Base-by-base conservation (phyloP, 2,329 filamentous ascomycete genomes). In the Phaeosphaeriaceae sp. region DNA sequence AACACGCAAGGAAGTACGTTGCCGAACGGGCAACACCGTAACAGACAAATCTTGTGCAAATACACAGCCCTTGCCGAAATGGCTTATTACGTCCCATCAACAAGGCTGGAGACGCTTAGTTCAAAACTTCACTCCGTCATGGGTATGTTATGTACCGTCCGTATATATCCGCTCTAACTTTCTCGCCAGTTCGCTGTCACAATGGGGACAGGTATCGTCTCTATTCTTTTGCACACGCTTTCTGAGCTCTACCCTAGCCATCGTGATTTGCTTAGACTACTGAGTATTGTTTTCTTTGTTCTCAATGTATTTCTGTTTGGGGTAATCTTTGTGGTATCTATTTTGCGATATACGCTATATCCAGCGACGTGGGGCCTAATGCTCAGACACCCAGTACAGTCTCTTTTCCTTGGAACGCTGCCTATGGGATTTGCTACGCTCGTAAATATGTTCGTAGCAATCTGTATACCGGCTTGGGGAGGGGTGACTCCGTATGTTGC, bases 381-480 rank as follows among this genome's bases (percentile, higher is more conserved):
- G 86, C 77, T 90, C 17, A 73, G 75, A 3, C 84, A 90, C 64
- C 85, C 86, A 0, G 80, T 80, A 0, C 85, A 90, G 63, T 85
- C 82, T 2, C 76, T 90, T 44, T 90, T 90, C 58, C 72, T 90
- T 2, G 87, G 74, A 0, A 86, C 84, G 0, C 77, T 87, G 11
- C 86, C 86, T 1, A 88, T 89, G 84, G 86, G 81, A 0, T 79
- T 89, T 48, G 82, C 85, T 0, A 89, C 86, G 2, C 83, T 89
- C 42, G 79, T 89, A 55, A 85, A 85, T 58, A 87, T 87, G 83
- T 81, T 85, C 60, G 76, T 83, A 4, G 75, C 83, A 18, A 76
- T 83, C 17, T 87, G 85, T 66, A 76, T 80, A 6, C 80, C 80
- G 0, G 68, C 63, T 6, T 88, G 84, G 86, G 85, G 83, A 2